phyloP scores from a whole-genome alignment of 768 basidiomycete genomes.

The Sporobolomyces roseus region DNA sequence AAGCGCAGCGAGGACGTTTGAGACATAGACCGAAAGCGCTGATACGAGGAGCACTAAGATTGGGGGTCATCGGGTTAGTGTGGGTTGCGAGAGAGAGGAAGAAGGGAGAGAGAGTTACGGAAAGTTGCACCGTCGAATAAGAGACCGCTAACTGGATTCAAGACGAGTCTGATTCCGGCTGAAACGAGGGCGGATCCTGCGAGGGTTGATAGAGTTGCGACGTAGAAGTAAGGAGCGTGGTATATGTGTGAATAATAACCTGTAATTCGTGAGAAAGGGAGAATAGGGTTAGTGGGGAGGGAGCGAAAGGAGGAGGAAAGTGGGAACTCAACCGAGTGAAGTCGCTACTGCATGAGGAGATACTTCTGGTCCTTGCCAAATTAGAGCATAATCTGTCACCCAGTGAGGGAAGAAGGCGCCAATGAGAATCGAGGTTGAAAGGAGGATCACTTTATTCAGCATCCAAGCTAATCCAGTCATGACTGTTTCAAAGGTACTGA shows the following conservation, averaged over 20 bases:
- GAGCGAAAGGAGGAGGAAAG: neutral
- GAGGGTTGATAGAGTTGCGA: slow-evolving; percentile 6
- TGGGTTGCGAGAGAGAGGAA: neutral
- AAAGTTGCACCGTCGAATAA: slow-evolving; percentile 37
- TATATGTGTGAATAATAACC: slow-evolving; percentile 31
- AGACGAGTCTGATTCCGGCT: slow-evolving; percentile 6
- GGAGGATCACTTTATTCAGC: slow-evolving; percentile 24
- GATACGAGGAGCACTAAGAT: slow-evolving; percentile 31
- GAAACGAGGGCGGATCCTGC: slow-evolving; percentile 9
- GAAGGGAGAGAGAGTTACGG: neutral
- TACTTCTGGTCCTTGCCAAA: slow-evolving; percentile 24
- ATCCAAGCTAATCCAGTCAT: neutral
- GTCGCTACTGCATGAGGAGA: neutral
- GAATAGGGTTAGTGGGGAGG: neutral
- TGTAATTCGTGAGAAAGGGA: neutral
- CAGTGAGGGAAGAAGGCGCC: slow-evolving; percentile 34
- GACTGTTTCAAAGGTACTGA: neutral
- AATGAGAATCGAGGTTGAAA: slow-evolving; percentile 15
- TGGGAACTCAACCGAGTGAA: slow-evolving; percentile 11
- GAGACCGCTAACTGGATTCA: slow-evolving; percentile 18
- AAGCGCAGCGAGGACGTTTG: slow-evolving; percentile 36
- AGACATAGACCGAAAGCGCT: slow-evolving; percentile 30
- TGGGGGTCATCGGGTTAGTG: neutral
- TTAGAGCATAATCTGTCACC: slow-evolving; percentile 19
- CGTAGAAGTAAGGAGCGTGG: slow-evolving; percentile 24